phyloP scores from a whole-genome alignment of 2,329 filamentous ascomycete species.

The Akanthomyces dipterigenus region DNA sequence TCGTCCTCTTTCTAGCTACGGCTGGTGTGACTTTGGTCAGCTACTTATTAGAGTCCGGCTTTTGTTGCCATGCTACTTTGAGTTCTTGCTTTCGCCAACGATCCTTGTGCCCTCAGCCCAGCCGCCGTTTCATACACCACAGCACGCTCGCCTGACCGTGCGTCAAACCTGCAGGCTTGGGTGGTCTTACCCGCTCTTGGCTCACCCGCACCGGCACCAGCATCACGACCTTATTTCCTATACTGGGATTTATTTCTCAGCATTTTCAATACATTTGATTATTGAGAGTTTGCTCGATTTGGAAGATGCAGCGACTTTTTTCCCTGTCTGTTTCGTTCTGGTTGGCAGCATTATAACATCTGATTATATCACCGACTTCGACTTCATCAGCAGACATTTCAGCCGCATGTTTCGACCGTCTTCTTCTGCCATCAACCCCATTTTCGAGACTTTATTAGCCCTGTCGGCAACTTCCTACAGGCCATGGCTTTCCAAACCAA shows the following conservation, averaged over 20 bases:
- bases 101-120: not conserved
- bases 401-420: not conserved
- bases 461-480: slow-evolving; percentile 17
- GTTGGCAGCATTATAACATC: not conserved
- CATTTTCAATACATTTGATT: not conserved
- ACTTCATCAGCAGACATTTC: not conserved
- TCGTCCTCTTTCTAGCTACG: not conserved
- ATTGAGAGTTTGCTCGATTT: not conserved
- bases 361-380: not conserved
- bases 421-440: not conserved
- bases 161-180: not conserved
- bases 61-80: not conserved
- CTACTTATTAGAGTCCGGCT: slow-evolving; percentile 6
- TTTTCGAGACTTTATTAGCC: not conserved
- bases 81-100: not conserved
- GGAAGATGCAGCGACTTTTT: slow-evolving; percentile 1
- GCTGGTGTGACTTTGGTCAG: not conserved
- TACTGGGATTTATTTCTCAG: not conserved
- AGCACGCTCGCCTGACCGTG: not conserved
- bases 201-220: not conserved
- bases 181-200: not conserved
- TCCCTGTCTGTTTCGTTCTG: not conserved
- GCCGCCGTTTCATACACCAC: not conserved
- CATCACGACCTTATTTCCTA: not conserved
- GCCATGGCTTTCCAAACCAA: slow-evolving; percentile 46